Percentiles rank a stretch among this genome's conserved stretches.
These are phyloP conservation scores for Fusarium globosum DNA, from an alignment of 2,329 filamentous ascomycete genomes.

Conservation along the genomic window DNA sequence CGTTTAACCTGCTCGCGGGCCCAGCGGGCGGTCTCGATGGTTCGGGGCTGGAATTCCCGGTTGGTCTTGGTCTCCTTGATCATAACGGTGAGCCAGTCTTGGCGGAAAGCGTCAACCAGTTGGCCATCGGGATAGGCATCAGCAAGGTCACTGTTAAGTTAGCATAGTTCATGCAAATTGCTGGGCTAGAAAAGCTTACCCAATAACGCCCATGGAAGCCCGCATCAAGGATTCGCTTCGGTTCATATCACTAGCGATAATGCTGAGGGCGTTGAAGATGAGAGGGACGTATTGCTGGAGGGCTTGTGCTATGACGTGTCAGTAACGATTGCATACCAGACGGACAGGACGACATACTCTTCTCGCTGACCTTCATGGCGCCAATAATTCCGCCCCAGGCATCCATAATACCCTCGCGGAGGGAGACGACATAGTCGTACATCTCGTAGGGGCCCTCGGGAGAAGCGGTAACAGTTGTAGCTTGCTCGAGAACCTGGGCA, in stretches of 20 bases:
- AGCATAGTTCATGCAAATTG: neutral
- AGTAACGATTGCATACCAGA: slow-evolving; percentile 41
- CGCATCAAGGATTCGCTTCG: slow-evolving; percentile 92
- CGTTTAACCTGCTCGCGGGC: slow-evolving; percentile 97
- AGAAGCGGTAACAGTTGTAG: slow-evolving; percentile 81
- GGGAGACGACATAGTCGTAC: slow-evolving; percentile 94
- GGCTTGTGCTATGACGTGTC: slow-evolving; percentile 64
- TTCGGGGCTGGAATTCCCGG: slow-evolving; percentile 85
- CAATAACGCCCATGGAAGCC: slow-evolving; percentile 96
- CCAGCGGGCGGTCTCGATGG: slow-evolving; percentile 95
- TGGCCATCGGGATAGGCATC: slow-evolving; percentile 94
- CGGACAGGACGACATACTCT: slow-evolving; percentile 67
- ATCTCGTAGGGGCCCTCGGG: slow-evolving; percentile 91
- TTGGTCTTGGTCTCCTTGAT: slow-evolving; percentile 93
- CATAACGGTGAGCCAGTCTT: slow-evolving; percentile 89
- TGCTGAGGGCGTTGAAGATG: slow-evolving; percentile 88
- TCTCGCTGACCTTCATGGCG: slow-evolving; percentile 86
- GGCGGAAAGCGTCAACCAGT: slow-evolving; percentile 83
- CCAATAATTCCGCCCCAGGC: slow-evolving; percentile 97
- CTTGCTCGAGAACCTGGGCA: slow-evolving; percentile 93
- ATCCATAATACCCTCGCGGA: slow-evolving; percentile 98
- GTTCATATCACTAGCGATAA: slow-evolving; percentile 83
- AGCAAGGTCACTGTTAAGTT: slow-evolving; percentile 79
- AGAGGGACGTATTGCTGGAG: slow-evolving; percentile 83
- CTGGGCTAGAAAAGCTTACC: slow-evolving; percentile 66